Percentiles rank a stretch among this genome's conserved stretches.
phyloP scores from a whole-genome alignment of 73 alveolate genomes.

The Tetrahymena elliotti region DNA sequence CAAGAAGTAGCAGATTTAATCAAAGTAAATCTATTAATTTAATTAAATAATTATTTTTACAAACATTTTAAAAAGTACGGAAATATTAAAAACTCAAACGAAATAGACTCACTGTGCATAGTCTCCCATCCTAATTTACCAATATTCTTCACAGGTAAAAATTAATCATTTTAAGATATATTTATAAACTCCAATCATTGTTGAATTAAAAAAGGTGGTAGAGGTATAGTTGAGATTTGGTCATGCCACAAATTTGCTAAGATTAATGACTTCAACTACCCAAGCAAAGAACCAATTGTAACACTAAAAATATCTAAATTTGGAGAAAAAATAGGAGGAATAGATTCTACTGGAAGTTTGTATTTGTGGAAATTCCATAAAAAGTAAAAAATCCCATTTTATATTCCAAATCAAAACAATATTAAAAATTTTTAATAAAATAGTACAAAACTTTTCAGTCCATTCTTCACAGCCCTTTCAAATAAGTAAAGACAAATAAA shows the following conservation, averaged over 20 bases:
- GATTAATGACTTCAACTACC: not conserved
- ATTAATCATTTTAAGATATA: not conserved
- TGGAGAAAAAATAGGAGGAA: not conserved
- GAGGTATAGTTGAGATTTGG: not conserved
- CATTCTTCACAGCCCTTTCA: not conserved
- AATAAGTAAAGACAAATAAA: not conserved
- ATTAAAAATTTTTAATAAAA: not conserved
- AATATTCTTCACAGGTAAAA: not conserved
- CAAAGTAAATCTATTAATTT: not conserved
- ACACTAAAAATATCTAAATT: not conserved
- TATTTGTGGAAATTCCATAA: not conserved
- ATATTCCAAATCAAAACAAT: not conserved
- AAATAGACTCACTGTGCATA: not conserved
- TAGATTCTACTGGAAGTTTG: not conserved
- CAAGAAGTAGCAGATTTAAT: not conserved
- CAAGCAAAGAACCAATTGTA: not conserved
- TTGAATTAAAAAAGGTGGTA: not conserved
- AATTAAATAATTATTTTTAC: not conserved
- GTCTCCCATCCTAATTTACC: not conserved
- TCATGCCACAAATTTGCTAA: not conserved
- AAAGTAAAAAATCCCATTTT: not conserved
- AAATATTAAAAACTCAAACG: not conserved
- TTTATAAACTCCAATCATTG: too few relatives aligned
- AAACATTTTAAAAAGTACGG: not conserved
- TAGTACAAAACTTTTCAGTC: not conserved